Evolutionary conservation across 176 grass and related monocot species (phyloP), one percentile per base, ranked within the genome.

Genomic region (Oryza longistaminata): DNA sequence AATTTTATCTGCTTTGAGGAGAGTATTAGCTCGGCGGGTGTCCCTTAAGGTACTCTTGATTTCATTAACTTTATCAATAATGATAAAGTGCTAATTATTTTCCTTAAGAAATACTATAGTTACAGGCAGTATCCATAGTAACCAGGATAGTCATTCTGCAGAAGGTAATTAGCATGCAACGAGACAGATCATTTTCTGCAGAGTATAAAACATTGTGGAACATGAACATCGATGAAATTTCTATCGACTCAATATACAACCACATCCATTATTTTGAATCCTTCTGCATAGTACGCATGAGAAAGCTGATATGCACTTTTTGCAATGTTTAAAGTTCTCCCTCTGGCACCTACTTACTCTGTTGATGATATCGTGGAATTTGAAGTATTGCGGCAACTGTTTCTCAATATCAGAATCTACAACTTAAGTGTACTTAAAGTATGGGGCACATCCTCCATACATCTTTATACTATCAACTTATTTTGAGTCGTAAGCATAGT

Each of bases 1-100:
- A 15, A 94, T 96, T 81, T 92, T 99, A 81, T 96, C 93, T 62
- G 91, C 96, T 86, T 88, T 99, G 29, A 96, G 93, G 77, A 93
- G 96, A 85, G 93, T 99, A 45, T 94, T 96, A 75, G 93, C 93
- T 87, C 93, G 96, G 10, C 93, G 96, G 68, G 83, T 99, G 55
- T 99, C 96, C 82, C 93, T 96, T 15, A 99, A 94, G 93, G 96
- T 99, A 92, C 49, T 70, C 21, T 76, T 64, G 21, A 15, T 49
- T 83, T 79, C 35, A 79, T 15, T 75, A 70, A 62, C 13, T 77
- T 16, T 80, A 50, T 77, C 40, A 21, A 19, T 50, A 3, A 39
- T 49, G 7, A 60, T 12, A n/a, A 46, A 64, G 24, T 0, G 66
- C 49, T 19, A 24, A 17, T 49, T 83, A 49, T 75, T 12, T 87